These are phyloP conservation scores for Chionographis japonica DNA, from an alignment of 106 monocot genomes.

Conservation along the genomic window DNA sequence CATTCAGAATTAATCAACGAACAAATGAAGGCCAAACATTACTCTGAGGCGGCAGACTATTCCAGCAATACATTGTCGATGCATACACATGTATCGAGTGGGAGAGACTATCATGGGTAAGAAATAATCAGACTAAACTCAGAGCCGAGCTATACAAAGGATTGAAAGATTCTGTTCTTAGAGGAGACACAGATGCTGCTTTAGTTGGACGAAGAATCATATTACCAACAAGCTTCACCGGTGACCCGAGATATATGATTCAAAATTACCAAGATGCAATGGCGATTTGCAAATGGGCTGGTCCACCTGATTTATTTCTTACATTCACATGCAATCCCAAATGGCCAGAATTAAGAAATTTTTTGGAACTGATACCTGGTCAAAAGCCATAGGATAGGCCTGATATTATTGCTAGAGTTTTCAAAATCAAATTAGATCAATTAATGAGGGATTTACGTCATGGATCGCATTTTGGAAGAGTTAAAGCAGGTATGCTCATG, in stretches of 20 bases:
- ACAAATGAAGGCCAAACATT: background rate
- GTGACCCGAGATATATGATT: slow-evolving; percentile 11
- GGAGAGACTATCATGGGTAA: background rate
- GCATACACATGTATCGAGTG: slow-evolving; percentile 14
- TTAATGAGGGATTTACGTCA: slow-evolving; percentile 12
- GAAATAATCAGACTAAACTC: slow-evolving; percentile 6
- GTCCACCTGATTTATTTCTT: slow-evolving; percentile 14
- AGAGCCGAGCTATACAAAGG: slow-evolving; percentile 12
- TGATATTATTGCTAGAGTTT: slow-evolving; percentile 14
- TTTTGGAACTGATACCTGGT: background rate
- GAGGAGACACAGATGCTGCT: background rate
- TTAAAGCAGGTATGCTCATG: slow-evolving; percentile 4
- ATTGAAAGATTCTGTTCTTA: background rate
- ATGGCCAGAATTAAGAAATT: slow-evolving; percentile 11
- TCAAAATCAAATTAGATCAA: slow-evolving; percentile 16
- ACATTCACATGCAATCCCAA: slow-evolving; percentile 28
- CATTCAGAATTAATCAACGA: slow-evolving; percentile 13
- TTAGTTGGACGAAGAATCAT: slow-evolving; percentile 8
- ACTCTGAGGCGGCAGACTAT: slow-evolving; percentile 2
- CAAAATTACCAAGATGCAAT: slow-evolving; percentile 37
- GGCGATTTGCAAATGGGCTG: slow-evolving; percentile 14
- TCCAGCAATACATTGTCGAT: slow-evolving; percentile 26
- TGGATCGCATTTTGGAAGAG: slow-evolving; percentile 3
- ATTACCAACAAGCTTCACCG: slow-evolving; percentile 14
- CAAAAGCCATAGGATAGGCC: slow-evolving; percentile 13